These are phyloP conservation scores for Arabidopsis hybrid DNA, from an alignment of 441 rosid genomes.

Conservation along the genomic window DNA sequence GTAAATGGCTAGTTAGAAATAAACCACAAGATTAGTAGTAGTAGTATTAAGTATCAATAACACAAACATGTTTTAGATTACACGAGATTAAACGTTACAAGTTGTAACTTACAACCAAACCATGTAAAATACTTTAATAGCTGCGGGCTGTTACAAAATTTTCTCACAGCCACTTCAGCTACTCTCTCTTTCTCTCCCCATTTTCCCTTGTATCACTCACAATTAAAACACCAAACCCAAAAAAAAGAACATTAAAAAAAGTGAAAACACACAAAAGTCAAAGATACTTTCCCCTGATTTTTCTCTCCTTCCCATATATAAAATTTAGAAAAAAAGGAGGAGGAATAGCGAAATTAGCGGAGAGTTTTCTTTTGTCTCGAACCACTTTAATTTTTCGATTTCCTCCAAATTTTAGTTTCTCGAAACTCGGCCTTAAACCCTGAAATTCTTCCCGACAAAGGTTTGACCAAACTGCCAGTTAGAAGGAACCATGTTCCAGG, in stretches of 20 bases:
- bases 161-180: conserved; percentile 77
- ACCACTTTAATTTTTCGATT: conserved; percentile 36
- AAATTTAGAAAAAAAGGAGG: conserved; percentile 52
- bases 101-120: conserved; percentile 31
- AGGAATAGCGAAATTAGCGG: conserved; percentile 47
- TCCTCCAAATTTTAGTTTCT: conserved; percentile 22
- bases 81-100: conserved; percentile 38
- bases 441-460: conserved; percentile 56
- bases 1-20: neutral
- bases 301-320: conserved; percentile 33
- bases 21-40: conserved; percentile 4
- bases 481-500: conserved; percentile 56
- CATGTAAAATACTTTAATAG: conserved; percentile 43
- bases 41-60: neutral
- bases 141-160: conserved; percentile 75
- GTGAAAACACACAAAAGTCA: conserved; percentile 39
- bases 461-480: conserved; percentile 64
- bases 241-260: neutral
- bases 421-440: conserved; percentile 44
- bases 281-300: conserved; percentile 37
- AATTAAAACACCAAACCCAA: conserved; percentile 34
- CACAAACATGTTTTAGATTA: conserved; percentile 37
- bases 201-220: conserved; percentile 31
- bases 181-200: conserved; percentile 18
- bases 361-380: conserved; percentile 39